These are phyloP conservation scores for Phialocephala sp. DNA, from an alignment of 2,329 filamentous ascomycete species.

Conservation along the genomic window DNA sequence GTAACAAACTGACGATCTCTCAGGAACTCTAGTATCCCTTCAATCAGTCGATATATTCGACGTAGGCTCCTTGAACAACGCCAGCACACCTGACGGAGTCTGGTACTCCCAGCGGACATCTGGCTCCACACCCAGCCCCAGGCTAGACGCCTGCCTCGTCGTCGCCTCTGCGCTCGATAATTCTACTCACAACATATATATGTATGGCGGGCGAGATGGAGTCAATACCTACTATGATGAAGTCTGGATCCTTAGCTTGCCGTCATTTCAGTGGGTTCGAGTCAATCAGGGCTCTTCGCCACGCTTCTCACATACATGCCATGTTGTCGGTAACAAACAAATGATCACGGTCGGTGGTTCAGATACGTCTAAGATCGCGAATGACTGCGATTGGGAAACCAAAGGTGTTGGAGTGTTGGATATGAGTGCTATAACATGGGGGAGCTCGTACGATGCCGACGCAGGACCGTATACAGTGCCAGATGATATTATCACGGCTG, in stretches of 20 bases:
- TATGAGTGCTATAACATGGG: conserved; percentile 41
- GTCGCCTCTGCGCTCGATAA: conserved; percentile 49
- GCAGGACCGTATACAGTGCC: conserved; percentile 41
- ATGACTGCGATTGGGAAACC: conserved; percentile 43
- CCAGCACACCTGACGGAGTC: conserved; percentile 39
- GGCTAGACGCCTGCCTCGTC: conserved; percentile 52
- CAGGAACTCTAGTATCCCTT: conserved; percentile 6
- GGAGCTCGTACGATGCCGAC: conserved; percentile 40
- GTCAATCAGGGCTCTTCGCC: conserved; percentile 46
- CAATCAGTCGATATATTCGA: conserved; percentile 48
- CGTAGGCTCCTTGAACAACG: conserved; percentile 42
- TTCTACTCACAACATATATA: conserved; percentile 54
- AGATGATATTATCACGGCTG: conserved; percentile 31
- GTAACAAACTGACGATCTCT: background rate
- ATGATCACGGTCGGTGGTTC: conserved; percentile 50
- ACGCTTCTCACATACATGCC: conserved; percentile 50
- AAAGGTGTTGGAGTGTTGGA: conserved; percentile 44
- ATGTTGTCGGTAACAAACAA: conserved; percentile 45
- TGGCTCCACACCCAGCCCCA: conserved; percentile 48
- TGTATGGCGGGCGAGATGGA: conserved; percentile 54
- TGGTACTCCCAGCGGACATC: conserved; percentile 52
- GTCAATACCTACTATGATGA: conserved; percentile 47
- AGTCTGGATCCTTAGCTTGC: conserved; percentile 51
- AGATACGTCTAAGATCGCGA: conserved; percentile 25
- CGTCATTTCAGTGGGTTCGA: conserved; percentile 52